Base-by-base conservation (phyloP, 306 rosid species). In the Sophora flavescens region DNA sequence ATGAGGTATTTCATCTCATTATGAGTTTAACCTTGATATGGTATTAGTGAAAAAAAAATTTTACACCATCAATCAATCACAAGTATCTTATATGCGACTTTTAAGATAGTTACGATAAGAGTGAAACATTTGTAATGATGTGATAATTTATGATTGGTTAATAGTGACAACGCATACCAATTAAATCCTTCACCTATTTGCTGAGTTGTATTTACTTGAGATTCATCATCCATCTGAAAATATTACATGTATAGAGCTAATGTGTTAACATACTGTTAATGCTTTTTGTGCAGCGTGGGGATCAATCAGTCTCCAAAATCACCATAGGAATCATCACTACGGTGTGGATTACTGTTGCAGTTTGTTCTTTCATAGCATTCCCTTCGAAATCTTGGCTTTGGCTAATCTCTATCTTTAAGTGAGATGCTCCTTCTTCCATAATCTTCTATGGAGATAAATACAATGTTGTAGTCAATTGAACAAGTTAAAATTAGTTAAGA, bases 331-430 rank as follows among this genome's bases (percentile, higher is more conserved):
- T 89, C 30, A 77, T 91, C 26, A 58, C 63, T 42, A 68, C 69
- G 1, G 93, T 88, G 56, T 91, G 91, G 91, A 26, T 84, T 45
- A 74, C 70, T 8, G 89, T 83, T 3, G 89, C 82, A 63, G 82
- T 85, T 66, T 91, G 91, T 80, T 88, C 83, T 66, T 86, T 88
- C 84, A 12, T 80, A 66, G 93, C 93, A 78, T 72, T 91, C 18
- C 89, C 91, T 10, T 80, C 28, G 75, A 84, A 89, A 68, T 88
- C 91, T n/a, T 91, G 97, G 95, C 93, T 91, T 80, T 89, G 93
- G 95, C 79, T 91, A 7, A 88, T 91, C 68, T 68, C 86, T 57
- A 82, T 88, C 52, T 91, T 88, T 74, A 89, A 84, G 93, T 91
- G 61, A 85, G 86, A 51, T 67, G 14, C 36, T 83, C 53, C 18